phyloP scores from a whole-genome alignment of 345 rosid species.

The Gossypium stocksii region DNA sequence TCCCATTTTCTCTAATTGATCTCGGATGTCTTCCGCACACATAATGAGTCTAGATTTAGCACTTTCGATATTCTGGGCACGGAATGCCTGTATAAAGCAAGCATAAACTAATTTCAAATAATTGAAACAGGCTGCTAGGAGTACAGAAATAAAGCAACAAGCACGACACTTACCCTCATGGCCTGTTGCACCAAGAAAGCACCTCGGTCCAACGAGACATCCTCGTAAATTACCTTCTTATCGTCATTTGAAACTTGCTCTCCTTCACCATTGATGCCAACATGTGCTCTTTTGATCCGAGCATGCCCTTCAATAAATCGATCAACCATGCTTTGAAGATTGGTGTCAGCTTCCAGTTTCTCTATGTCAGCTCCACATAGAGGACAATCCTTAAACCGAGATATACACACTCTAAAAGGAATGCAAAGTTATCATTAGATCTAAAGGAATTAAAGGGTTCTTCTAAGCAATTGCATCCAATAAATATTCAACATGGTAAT shows the following conservation, averaged over 20 bases:
- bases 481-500: not conserved
- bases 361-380: constrained; percentile 95
- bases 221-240: constrained; percentile 75
- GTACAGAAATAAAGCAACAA: not conserved
- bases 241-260: constrained; percentile 30
- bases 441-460: no score
- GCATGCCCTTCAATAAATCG: constrained; percentile 96
- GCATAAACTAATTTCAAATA: constrained; percentile 14
- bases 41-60: constrained; percentile 78
- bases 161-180: constrained; percentile 69
- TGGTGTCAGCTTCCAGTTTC: constrained; percentile 60
- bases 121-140: not conserved
- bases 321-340: constrained; percentile 77
- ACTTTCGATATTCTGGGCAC: constrained; percentile 80
- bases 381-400: constrained; percentile 88
- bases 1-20: constrained; percentile 63
- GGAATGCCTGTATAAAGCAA: constrained; percentile 58
- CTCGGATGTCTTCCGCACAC: constrained; percentile 80
- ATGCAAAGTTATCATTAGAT: not conserved
- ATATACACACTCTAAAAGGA: constrained; percentile 45
- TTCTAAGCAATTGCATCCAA: not conserved
- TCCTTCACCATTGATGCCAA: constrained; percentile 43
- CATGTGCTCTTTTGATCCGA: constrained; percentile 76
- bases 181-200: constrained; percentile 96
- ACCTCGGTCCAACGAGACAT: constrained; percentile 94